Evolutionary conservation across 306 rosid species (phyloP).

Genomic region (Prinsepia uniflora): DNA sequence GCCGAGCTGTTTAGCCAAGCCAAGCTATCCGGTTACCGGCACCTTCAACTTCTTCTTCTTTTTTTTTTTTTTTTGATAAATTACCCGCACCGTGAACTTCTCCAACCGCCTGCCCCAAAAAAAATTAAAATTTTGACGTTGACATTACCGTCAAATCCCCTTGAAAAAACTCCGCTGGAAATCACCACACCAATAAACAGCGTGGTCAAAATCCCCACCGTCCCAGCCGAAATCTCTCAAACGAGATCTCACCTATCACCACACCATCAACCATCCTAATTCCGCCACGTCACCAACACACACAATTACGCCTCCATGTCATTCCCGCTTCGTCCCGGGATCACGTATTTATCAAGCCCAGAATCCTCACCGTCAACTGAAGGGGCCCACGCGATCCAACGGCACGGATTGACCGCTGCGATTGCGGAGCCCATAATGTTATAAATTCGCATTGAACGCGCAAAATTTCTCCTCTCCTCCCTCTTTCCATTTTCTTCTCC

Average conservation of each 20-base stretch:
- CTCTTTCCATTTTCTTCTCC: not conserved
- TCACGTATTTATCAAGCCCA: not conserved
- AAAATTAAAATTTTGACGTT: not conserved
- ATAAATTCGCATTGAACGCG: not conserved
- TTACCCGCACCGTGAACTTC: not conserved
- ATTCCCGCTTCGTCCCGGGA: constrained; percentile 3
- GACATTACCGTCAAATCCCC: not conserved
- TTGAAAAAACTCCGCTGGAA: not conserved
- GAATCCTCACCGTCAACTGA: not conserved
- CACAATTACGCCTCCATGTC: not conserved
- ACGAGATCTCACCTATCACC: not conserved
- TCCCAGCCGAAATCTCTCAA: not conserved
- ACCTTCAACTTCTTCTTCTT: not conserved
- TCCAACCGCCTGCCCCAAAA: not conserved
- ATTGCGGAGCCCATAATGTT: not conserved
- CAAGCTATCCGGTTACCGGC: not conserved
- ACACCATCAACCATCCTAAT: not conserved
- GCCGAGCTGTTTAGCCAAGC: not conserved
- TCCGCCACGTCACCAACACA: not conserved
- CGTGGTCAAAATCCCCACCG: not conserved
- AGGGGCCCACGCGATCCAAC: not conserved
- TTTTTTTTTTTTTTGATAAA: too few relatives aligned
- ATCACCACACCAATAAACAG: not conserved
- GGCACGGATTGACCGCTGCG: not conserved
- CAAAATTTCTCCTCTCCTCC: not conserved